These are phyloP conservation scores for Mollisiaceae sp. DNA, from an alignment of 2,329 filamentous ascomycete species.

Conservation along the genomic window DNA sequence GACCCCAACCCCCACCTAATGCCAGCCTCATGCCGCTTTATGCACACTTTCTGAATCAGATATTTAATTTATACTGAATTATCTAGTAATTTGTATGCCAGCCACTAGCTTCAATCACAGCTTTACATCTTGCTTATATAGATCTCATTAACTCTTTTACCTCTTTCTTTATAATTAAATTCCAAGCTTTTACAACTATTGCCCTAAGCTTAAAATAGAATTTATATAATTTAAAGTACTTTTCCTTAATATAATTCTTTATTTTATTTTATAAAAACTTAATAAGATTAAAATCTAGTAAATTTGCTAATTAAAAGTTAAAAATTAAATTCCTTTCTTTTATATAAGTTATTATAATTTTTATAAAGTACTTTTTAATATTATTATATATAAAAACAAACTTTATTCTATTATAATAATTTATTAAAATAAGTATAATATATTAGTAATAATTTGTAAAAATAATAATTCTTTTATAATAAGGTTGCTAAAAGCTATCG, in stretches of 20 bases:
- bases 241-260: constrained; percentile 12
- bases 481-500: too few species aligned
- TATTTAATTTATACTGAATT: too few species aligned
- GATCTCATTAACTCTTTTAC: neutral
- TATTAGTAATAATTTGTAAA: constrained; percentile 1
- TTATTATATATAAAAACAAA: constrained; percentile 8
- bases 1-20: too few species aligned
- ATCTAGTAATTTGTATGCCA: constrained; percentile 13
- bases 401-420: neutral
- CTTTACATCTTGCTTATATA: constrained; percentile 6
- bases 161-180: neutral
- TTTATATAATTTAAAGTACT: constrained; percentile 1
- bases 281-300: constrained; percentile 19
- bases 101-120: constrained; percentile 10
- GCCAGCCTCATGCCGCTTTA: too few species aligned
- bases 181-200: constrained; percentile 9
- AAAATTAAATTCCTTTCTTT: constrained; percentile 3
- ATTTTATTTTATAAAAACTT: constrained; percentile 13
- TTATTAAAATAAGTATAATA: neutral
- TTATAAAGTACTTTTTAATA: neutral
- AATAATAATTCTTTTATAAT: too few species aligned
- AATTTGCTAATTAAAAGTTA: constrained; percentile 9
- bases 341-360: neutral
- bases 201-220: neutral
- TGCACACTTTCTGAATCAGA: too few species aligned